Evolutionary conservation across 176 grass and related monocot species (phyloP).

Genomic region (Aegilops umbellulata): DNA sequence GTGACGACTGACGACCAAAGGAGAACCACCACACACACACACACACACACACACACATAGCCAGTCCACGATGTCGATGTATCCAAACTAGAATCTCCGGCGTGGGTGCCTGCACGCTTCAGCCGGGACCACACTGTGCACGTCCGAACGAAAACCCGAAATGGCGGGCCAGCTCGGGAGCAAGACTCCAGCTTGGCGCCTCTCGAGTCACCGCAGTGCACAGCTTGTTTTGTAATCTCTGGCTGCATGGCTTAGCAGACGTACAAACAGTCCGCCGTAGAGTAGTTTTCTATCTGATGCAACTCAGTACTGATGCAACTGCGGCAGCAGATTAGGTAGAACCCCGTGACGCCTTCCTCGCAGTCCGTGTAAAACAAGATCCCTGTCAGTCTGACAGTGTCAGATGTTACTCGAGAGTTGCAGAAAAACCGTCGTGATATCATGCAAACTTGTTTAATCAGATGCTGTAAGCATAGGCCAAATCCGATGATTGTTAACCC

Average conservation of each 20-base stretch:
- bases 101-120: background rate
- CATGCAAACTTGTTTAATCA: background rate
- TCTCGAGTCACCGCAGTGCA: background rate
- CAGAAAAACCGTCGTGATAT: background rate
- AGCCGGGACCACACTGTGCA: background rate
- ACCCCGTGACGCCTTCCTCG: slow-evolving; percentile 21
- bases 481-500: background rate
- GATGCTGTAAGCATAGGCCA: background rate
- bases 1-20: background rate
- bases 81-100: slow-evolving; percentile 4
- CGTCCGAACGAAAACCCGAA: background rate
- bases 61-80: background rate
- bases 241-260: background rate
- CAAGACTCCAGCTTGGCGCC: background rate
- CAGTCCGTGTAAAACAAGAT: background rate
- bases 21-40: background rate
- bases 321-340: background rate
- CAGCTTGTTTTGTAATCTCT: background rate
- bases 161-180: background rate
- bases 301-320: background rate
- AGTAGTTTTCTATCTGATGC: background rate
- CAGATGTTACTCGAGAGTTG: slow-evolving; percentile 6
- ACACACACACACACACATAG: background rate
- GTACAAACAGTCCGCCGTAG: background rate
- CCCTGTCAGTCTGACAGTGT: background rate